These are phyloP conservation scores for barrel medic (Medicago truncatula) DNA, from an alignment of 306 rosid species.

Conservation along the genomic window MtrunA17r5.0-ANR NC_053043.1:30450001-30450500, in stretches of 20 bases:
- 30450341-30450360: too few species aligned
- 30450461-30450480: not conserved
- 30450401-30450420: not conserved
- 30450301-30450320: not conserved
- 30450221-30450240: not conserved
- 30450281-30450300: not conserved
- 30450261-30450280: not conserved
- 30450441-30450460: not conserved
- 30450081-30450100: not conserved
- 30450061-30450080: not conserved
- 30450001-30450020: not conserved
- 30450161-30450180: not conserved
- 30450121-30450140: not conserved
- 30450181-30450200: not conserved
- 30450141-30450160: too few species aligned
- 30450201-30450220: not conserved
- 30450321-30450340: too few species aligned
- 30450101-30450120: not conserved
- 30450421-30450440: not conserved
- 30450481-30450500: not conserved
- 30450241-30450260: not conserved
- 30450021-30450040: constrained; percentile 11
- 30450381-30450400: too few species aligned
- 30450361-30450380: too few species aligned
- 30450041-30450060: not conserved